phyloP scores from a whole-genome alignment of 116 monocot genomes.

The Iris pallida region DNA sequence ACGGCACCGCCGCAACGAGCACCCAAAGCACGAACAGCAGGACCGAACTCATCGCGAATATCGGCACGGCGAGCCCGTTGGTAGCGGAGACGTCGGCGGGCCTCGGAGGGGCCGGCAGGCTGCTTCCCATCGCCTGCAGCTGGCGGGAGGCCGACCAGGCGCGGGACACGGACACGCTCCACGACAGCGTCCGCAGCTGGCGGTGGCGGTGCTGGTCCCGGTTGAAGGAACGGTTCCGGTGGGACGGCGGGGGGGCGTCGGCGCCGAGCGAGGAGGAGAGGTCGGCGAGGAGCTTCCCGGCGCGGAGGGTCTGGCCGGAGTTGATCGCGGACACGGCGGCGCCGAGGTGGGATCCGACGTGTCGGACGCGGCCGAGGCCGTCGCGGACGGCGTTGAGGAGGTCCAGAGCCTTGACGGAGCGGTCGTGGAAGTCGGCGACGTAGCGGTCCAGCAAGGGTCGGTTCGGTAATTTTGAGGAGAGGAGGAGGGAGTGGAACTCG shows the following conservation, averaged over 20 bases:
- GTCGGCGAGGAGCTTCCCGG: constrained; percentile 60
- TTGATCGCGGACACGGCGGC: constrained; percentile 31
- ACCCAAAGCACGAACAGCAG: constrained; percentile 67
- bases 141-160: constrained; percentile 59
- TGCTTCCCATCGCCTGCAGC: constrained; percentile 54
- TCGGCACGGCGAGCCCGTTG: constrained; percentile 35
- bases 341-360: constrained; percentile 42
- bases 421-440: constrained; percentile 54
- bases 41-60: constrained; percentile 61
- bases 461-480: constrained; percentile 6
- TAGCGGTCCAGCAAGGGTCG: constrained; percentile 34
- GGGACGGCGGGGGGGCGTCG: constrained; percentile 16
- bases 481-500: constrained; percentile 38
- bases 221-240: constrained; percentile 35
- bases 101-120: constrained; percentile 37
- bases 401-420: constrained; percentile 73
- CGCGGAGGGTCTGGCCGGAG: constrained; percentile 51
- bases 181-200: constrained; percentile 47
- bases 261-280: constrained; percentile 27
- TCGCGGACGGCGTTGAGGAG: constrained; percentile 70
- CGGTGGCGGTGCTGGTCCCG: constrained; percentile 25
- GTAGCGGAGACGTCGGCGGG: constrained; percentile 41
- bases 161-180: constrained; percentile 52
- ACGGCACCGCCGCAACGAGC: constrained; percentile 76
- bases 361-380: constrained; percentile 58